These are phyloP conservation scores for Fusarium sp. DNA, from an alignment of 2,329 filamentous ascomycete genomes.

Conservation along the genomic window DNA sequence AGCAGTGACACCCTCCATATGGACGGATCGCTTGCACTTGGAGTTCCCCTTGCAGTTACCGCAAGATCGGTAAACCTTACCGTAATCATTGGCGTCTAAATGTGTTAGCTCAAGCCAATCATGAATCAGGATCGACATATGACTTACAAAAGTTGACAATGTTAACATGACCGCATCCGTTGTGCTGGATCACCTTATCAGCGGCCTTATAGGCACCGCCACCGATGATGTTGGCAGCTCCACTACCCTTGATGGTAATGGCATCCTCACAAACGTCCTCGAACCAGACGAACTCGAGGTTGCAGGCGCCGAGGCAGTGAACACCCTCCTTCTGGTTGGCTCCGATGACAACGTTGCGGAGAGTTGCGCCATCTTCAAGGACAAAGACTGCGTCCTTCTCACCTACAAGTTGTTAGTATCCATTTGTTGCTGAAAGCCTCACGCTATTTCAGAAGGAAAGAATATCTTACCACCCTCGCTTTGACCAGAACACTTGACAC, in stretches of 20 bases:
- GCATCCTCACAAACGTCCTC: conserved; percentile 58
- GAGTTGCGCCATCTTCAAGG: conserved; percentile 56
- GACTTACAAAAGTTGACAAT: conserved; percentile 49
- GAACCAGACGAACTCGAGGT: conserved; percentile 61
- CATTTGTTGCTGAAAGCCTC: too few species aligned
- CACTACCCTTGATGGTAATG: conserved; percentile 41
- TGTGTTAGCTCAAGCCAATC: background rate
- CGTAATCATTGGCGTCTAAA: conserved; percentile 57
- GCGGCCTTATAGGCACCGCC: conserved; percentile 59
- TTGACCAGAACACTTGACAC: conserved; percentile 57
- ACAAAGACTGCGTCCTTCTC: conserved; percentile 56
- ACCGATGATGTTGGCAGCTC: conserved; percentile 55
- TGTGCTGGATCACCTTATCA: conserved; percentile 63
- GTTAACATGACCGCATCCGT: conserved; percentile 59
- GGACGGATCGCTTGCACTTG: conserved; percentile 56
- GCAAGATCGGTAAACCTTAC: conserved; percentile 54
- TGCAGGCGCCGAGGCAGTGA: conserved; percentile 59
- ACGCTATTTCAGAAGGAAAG: too few species aligned
- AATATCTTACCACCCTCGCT: conserved; percentile 55
- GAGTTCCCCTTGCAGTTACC: conserved; percentile 49
- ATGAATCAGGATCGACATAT: fast-evolving
- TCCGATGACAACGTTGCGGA: conserved; percentile 61
- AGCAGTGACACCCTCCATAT: conserved; percentile 57
- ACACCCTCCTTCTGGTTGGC: conserved; percentile 59
- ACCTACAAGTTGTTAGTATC: background rate